Evolutionary conservation across 352 stramenopile genomes (phyloP).

Genomic region (Phytophthora crassamura): DNA sequence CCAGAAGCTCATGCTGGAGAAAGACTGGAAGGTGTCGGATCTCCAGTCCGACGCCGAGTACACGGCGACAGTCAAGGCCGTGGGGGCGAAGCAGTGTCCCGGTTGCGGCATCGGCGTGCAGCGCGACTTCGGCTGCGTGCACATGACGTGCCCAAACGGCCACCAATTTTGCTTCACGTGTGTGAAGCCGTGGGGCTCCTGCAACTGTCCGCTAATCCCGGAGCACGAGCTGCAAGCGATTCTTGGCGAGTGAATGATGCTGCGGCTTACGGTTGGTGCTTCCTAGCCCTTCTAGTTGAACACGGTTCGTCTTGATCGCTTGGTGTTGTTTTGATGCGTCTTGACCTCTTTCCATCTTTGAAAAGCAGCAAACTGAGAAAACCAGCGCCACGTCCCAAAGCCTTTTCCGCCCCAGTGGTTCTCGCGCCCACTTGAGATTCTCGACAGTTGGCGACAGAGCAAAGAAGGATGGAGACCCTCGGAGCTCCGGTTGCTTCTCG

Average conservation of each 20-base stretch:
- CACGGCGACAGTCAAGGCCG: constrained; percentile 38
- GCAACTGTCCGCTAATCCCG: constrained; percentile 65
- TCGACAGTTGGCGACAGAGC: constrained; percentile 8
- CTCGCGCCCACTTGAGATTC: constrained; percentile 9
- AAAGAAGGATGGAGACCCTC: constrained; percentile 3
- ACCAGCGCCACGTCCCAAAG: constrained; percentile 15
- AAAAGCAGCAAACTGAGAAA: not conserved
- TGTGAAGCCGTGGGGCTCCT: constrained; percentile 56
- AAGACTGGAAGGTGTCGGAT: constrained; percentile 63
- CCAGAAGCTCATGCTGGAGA: constrained; percentile 50
- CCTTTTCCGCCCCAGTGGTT: not conserved
- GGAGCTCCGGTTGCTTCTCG: not conserved
- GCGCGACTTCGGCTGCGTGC: constrained; percentile 76
- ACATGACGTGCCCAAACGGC: constrained; percentile 78
- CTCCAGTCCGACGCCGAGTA: constrained; percentile 75
- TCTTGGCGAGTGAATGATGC: constrained; percentile 50
- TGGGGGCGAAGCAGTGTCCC: constrained; percentile 77
- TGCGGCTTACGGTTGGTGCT: not conserved
- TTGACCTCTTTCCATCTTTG: not conserved
- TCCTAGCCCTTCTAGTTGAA: constrained; percentile 11
- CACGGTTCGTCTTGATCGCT: not conserved
- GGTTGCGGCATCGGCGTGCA: constrained; percentile 78
- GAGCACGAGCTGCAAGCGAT: constrained; percentile 58
- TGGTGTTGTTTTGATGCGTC: constrained; percentile 10
- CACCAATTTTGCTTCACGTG: constrained; percentile 86